Conservation (phyloP, 805 yeast genomes). For the Candida berthetii region DNA sequence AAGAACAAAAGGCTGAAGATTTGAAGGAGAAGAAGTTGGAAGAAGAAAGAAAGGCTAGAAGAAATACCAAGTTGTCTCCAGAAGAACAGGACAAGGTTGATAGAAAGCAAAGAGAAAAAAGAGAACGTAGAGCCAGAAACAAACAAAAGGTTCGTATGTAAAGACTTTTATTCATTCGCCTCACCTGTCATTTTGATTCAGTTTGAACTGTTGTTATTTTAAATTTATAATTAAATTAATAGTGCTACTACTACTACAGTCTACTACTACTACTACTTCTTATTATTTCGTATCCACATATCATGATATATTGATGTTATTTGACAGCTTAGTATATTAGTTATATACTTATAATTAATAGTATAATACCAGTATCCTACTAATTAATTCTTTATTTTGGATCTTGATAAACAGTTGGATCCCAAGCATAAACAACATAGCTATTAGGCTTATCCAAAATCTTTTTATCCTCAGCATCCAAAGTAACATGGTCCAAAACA, state of each 20-base stretch:
- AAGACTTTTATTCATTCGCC: constrained; percentile 31
- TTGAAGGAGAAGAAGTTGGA: constrained; percentile 66
- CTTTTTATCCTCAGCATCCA: constrained; percentile 1
- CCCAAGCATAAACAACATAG: constrained; percentile 5
- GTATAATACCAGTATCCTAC: too few species aligned
- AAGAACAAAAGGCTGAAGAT: constrained; percentile 60
- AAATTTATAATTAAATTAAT: too few species aligned
- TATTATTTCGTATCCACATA: too few species aligned
- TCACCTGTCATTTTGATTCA: constrained; percentile 36
- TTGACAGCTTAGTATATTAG: too few species aligned
- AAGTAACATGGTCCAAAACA: constrained; percentile 20
- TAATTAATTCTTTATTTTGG: neutral
- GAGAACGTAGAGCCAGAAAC: constrained; percentile 65
- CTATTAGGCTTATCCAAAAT: constrained; percentile 1
- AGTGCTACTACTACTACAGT: too few species aligned
- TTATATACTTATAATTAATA: neutral
- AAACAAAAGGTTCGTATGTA: constrained; percentile 45
- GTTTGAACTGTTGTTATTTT: neutral
- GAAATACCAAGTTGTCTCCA: constrained; percentile 52
- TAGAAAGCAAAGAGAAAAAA: constrained; percentile 75
- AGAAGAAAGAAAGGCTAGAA: constrained; percentile 59
- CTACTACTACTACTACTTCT: too few species aligned
- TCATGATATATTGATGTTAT: too few species aligned
- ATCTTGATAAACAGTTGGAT: constrained; percentile 3
- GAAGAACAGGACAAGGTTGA: constrained; percentile 77